Percentiles rank a stretch among this genome's conserved stretches.
Conservation (phyloP, 768 basidiomycete species). For the Coprinopsis cinerea region DNA sequence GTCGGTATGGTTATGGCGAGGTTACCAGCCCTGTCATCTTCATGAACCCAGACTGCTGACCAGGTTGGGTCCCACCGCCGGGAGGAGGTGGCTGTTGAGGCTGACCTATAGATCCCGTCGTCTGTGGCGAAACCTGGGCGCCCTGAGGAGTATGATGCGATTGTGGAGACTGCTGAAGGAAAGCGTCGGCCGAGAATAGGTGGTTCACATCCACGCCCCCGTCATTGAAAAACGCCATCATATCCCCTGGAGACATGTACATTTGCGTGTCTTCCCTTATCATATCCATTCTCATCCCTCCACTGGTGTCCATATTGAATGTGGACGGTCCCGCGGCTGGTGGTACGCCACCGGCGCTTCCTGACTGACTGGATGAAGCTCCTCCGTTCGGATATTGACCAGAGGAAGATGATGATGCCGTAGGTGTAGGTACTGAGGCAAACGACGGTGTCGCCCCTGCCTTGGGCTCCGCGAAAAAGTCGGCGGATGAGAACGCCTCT, state of each 20-base stretch:
- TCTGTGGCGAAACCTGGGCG: not conserved
- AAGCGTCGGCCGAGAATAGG: constrained; percentile 23
- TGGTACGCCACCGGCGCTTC: not conserved
- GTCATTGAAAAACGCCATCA: constrained; percentile 58
- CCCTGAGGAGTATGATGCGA: constrained; percentile 15
- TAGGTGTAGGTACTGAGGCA: constrained; percentile 16
- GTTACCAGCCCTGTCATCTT: constrained; percentile 31
- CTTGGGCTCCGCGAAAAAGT: constrained; percentile 55
- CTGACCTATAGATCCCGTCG: not conserved
- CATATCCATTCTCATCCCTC: constrained; percentile 39
- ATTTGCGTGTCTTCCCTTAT: constrained; percentile 39
- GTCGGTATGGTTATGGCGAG: constrained; percentile 26
- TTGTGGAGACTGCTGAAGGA: constrained; percentile 10
- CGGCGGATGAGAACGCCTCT: constrained; percentile 58
- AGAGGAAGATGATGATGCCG: constrained; percentile 12
- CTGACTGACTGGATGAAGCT: not conserved
- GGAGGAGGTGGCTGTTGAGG: not conserved
- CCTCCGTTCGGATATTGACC: constrained; percentile 15
- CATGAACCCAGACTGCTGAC: constrained; percentile 19
- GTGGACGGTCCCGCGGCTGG: constrained; percentile 16
- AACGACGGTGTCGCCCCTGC: constrained; percentile 20
- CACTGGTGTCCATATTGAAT: constrained; percentile 31
- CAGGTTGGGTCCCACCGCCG: constrained; percentile 4
- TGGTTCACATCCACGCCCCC: constrained; percentile 34
- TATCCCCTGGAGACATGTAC: constrained; percentile 54